These are phyloP conservation scores for Adansonia digitata DNA, from an alignment of 345 rosid species.

Conservation along the genomic window DNA sequence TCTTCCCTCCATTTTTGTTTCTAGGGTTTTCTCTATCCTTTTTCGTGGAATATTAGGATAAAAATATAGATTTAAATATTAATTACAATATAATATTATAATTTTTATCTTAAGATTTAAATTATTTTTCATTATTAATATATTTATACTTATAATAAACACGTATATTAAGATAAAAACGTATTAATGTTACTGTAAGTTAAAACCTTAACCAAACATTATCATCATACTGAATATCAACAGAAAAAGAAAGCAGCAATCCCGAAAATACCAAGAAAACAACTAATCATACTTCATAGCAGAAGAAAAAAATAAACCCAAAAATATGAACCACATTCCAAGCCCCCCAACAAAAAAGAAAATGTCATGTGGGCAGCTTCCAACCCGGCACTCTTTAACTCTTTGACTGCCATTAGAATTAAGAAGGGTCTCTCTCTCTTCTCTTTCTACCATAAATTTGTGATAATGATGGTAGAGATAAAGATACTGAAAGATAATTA, in stretches of 20 bases:
- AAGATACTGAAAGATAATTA: not conserved
- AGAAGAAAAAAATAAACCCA: not conserved
- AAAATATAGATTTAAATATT: too few species aligned
- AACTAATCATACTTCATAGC: not conserved
- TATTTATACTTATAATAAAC: too few species aligned
- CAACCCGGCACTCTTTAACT: not conserved
- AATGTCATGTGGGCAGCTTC: not conserved
- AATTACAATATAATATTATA: too few species aligned
- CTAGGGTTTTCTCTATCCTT: conserved; percentile 8
- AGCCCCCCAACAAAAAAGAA: not conserved
- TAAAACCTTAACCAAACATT: too few species aligned
- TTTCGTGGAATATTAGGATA: not conserved
- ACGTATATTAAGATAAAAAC: too few species aligned
- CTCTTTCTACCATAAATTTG: not conserved
- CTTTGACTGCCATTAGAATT: not conserved
- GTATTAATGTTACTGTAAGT: too few species aligned
- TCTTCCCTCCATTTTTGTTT: not conserved
- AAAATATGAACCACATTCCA: not conserved
- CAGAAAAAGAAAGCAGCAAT: conserved; percentile 4
- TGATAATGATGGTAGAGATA: conserved; percentile 8
- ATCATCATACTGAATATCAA: not conserved
- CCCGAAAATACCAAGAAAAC: not conserved
- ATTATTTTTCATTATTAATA: too few species aligned
- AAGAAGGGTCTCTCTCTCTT: not conserved
- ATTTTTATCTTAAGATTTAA: too few species aligned